A percentile compares a stretch with the other conserved stretches of the same genome.
Evolutionary conservation across 1,284 basidiomycete species (phyloP).

Genomic region (Irpex sp.): DNA sequence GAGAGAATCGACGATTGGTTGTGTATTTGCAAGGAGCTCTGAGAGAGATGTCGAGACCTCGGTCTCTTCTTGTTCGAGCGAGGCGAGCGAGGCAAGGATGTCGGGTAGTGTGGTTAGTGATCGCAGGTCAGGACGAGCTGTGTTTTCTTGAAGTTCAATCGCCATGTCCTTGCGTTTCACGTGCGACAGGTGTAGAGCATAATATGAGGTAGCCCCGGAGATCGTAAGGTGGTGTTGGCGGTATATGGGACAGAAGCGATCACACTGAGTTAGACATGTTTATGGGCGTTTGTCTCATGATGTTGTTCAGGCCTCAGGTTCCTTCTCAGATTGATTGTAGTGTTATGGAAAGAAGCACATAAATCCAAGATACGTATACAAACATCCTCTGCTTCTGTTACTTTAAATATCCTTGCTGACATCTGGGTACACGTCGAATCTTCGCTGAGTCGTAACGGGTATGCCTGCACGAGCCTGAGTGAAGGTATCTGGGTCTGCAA

Average conservation of each 20-base stretch:
- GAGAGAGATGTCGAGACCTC: constrained; percentile 76
- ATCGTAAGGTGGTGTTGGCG: background rate
- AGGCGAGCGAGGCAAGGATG: constrained; percentile 67
- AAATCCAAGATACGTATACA: background rate
- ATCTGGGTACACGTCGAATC: constrained; percentile 90
- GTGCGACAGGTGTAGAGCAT: background rate
- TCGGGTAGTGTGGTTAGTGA: constrained; percentile 62
- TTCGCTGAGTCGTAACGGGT: constrained; percentile 83
- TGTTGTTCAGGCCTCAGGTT: background rate
- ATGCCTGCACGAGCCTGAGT: constrained; percentile 75
- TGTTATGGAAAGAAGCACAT: too few species aligned
- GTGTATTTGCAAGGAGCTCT: constrained; percentile 64
- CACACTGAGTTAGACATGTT: background rate
- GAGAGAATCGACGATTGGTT: constrained; percentile 66
- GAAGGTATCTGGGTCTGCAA: constrained; percentile 68
- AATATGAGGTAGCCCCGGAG: background rate
- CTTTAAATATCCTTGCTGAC: constrained; percentile 38
- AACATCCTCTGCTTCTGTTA: background rate
- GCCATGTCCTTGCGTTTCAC: background rate
- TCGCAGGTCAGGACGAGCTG: constrained; percentile 16
- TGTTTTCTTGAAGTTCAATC: background rate
- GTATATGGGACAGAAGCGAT: background rate
- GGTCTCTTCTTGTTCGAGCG: constrained; percentile 75
- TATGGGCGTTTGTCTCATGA: background rate
- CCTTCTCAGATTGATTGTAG: background rate